Base-by-base conservation (phyloP, 225 moss, liverwort and hornwort species). In the Asterella californica region DNA sequence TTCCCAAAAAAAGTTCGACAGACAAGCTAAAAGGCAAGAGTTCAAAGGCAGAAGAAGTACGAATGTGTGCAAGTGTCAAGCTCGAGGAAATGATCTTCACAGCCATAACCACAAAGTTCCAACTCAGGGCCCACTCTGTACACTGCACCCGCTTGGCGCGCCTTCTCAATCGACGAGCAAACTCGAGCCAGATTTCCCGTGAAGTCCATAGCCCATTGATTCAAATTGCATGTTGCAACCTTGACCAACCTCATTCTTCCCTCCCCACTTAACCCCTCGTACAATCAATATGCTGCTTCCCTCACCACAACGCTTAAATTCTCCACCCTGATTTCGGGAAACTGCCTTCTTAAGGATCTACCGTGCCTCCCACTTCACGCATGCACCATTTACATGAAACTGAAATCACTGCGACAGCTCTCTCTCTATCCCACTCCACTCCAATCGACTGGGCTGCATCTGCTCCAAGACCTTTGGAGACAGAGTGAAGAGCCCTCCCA, bases 121-220 rank as follows among this genome's bases (percentile, higher is more conserved):
- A 99, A 88, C 88, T 99, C 94, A 4, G 97, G 97, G 0, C 97
- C 97, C 15, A 94, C 93, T 36, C 94, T 89, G 15, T 90, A 89
- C 24, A 85, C 89, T 24, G 92, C 94, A 53, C 93, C 93, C 27
- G 90, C 92, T 18, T 88, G 88, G 42, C 88, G 86, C 37, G 97
- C 92, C 81, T 94, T 87, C 61, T 89, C 82, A 68, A 99, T 88
- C 34, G 94, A 99, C 76, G 85, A 79, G 79, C 80, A 76, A 70
- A 91, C 95, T 70, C 94, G 90, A 38, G 85, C 87, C 89, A 99
- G 61, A 79, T 99, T 99, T 18, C 97, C 93, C 5, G 83, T 82
- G 81, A 99, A 99, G 38, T 99, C 97, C 97, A 99, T 99, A 19
- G 97, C 97, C 97, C 97, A 99, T 87, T 99, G 97, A 81, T 95